Conservation (phyloP, 257 asterid genomes). For the Verbena officinalis region DNA sequence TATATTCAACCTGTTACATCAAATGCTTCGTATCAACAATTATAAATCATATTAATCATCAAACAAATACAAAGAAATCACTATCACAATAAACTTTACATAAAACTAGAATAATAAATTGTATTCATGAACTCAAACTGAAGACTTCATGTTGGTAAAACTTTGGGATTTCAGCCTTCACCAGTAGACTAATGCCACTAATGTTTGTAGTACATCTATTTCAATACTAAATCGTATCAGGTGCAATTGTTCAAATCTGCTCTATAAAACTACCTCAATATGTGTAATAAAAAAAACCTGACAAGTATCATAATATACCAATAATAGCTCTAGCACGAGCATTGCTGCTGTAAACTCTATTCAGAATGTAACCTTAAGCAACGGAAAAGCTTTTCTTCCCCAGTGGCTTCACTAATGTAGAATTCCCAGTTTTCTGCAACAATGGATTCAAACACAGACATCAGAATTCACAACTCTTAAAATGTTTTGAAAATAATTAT, state of each 20-base stretch:
- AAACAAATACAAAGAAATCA: too few species aligned
- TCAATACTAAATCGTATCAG: background rate
- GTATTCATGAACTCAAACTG: too few species aligned
- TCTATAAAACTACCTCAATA: background rate
- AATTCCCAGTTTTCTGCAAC: slow-evolving; percentile 64
- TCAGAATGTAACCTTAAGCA: slow-evolving; percentile 21
- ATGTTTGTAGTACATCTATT: slow-evolving; percentile 6
- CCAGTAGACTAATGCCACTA: too few species aligned
- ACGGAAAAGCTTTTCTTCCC: slow-evolving; percentile 37
- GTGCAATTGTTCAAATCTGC: slow-evolving; percentile 5
- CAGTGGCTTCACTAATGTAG: slow-evolving; percentile 49
- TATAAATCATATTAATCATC: too few species aligned
- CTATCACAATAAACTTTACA: too few species aligned
- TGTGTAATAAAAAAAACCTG: background rate
- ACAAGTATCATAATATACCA: background rate
- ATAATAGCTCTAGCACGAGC: slow-evolving; percentile 7
- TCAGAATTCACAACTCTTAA: slow-evolving; percentile 3
- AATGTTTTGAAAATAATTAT: background rate
- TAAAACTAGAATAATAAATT: too few species aligned
- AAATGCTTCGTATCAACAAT: too few species aligned
- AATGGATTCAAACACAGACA: background rate
- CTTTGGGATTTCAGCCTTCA: too few species aligned
- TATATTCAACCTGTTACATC: too few species aligned
- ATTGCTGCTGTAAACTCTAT: background rate
- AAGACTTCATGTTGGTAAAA: too few species aligned